These are phyloP conservation scores for Penicillium glabrum DNA, from an alignment of 2,329 filamentous ascomycete species.

Conservation along the genomic window DNA sequence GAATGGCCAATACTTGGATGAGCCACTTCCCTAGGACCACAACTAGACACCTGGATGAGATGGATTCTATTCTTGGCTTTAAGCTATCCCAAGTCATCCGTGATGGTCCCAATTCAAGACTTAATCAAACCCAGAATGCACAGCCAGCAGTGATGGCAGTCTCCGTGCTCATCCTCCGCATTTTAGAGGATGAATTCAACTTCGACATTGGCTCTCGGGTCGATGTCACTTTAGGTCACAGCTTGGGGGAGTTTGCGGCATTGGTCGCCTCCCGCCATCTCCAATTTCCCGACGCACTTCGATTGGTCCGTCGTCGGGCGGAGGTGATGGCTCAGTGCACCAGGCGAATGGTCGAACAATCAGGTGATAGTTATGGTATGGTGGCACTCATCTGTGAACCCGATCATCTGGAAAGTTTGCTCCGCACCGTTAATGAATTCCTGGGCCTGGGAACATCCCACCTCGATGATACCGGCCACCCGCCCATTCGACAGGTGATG, in stretches of 20 bases:
- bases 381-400: conserved; percentile 88
- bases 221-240: conserved; percentile 85
- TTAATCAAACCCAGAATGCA: conserved; percentile 82
- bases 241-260: conserved; percentile 88
- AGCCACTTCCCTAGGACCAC: conserved; percentile 79
- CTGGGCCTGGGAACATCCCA: conserved; percentile 67
- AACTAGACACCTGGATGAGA: conserved; percentile 76
- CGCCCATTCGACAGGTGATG: conserved; percentile 79
- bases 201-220: conserved; percentile 70
- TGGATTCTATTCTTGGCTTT: conserved; percentile 73
- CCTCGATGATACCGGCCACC: conserved; percentile 65
- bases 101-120: conserved; percentile 70
- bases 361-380: conserved; percentile 89
- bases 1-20: conserved; percentile 84
- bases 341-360: conserved; percentile 60
- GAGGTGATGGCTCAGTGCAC: conserved; percentile 82
- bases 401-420: conserved; percentile 67
- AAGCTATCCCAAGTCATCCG: conserved; percentile 77
- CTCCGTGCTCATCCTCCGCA: conserved; percentile 81
- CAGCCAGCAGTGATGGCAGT: conserved; percentile 97
- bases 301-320: conserved; percentile 73
- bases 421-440: conserved; percentile 76
- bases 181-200: conserved; percentile 81
- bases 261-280: conserved; percentile 83
- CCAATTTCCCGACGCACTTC: conserved; percentile 72